Evolutionary conservation across 257 asterid species (phyloP), one percentile per base, ranked within the genome.

Genomic region (Scutellaria galericulata): DNA sequence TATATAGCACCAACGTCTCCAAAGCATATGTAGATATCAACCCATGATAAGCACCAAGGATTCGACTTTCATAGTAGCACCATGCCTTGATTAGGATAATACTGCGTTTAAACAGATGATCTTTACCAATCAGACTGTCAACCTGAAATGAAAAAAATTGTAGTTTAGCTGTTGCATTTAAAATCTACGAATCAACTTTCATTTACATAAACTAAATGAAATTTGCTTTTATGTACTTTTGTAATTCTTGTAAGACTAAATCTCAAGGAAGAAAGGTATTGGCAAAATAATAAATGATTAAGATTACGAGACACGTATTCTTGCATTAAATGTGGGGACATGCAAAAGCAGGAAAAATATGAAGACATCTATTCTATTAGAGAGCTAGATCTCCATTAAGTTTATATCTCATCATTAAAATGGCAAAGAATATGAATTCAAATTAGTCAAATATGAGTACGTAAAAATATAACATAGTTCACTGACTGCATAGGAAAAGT

Each of bases 61-160:
- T 83, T 22, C 99, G 98, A 64, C 98, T 92, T 80, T 95, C 99
- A 54, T 95, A 95, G 70, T 88, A 95, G 86, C 99, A 95, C 99
- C 99, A 95, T 3, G 98, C 88, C 75, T 95, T 95, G 68, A 92
- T 85, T 71, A 95, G 81, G 76, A 95, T 87, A 66, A 95, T 85
- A 75, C 99, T 95, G 64, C 86, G 90, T 79, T 95, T 95, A 65
- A 95, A 95, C 45, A 92, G 83, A 80, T 95, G 90, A 46, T 92
- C 86, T 80, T 78, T 88, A 46, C 97, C 92, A 70, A 95, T 86
- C 20, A 83, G 71, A 56, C 92, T 88, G 82, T 95, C 97, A 72
- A 90, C 90, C 99, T 95, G 91, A 64, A 72, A 73, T 69, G 51
- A 47, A 72, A 47, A 76, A 77, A 60, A 60, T 50, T 44, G 56